Evolutionary conservation across 225 moss, liverwort and hornwort genomes (phyloP).

Genomic region (Lunularia cruciata): DNA sequence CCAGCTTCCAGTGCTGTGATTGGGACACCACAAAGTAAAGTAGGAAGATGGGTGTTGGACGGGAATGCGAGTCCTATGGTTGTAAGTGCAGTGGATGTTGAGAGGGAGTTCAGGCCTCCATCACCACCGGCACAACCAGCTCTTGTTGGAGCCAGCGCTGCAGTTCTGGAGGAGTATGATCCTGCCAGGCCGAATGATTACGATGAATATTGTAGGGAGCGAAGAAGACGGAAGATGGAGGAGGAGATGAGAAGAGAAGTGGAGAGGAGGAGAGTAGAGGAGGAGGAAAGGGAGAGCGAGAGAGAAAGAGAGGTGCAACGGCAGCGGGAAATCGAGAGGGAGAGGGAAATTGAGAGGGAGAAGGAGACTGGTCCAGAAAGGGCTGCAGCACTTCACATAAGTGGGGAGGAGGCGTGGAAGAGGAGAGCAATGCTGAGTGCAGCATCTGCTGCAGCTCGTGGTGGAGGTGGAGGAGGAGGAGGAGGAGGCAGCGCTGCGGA

Average conservation of each 20-base stretch:
- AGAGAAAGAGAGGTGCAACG: slow-evolving; percentile 63
- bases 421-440: slow-evolving; percentile 93
- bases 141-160: slow-evolving; percentile 78
- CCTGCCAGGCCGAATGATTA: slow-evolving; percentile 93
- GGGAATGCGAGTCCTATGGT: slow-evolving; percentile 38
- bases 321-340: slow-evolving; percentile 68
- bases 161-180: slow-evolving; percentile 94
- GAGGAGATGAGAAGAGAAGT: slow-evolving; percentile 95
- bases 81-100: slow-evolving; percentile 28
- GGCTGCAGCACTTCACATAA: slow-evolving; percentile 85
- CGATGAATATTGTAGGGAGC: slow-evolving; percentile 90
- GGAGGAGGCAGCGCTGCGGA: slow-evolving; percentile 34
- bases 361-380: slow-evolving; percentile 61
- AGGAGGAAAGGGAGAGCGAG: slow-evolving; percentile 80
- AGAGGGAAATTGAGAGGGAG: slow-evolving; percentile 44
- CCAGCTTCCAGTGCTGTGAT: slow-evolving; percentile 3
- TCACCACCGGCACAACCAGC: slow-evolving; percentile 63
- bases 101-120: slow-evolving; percentile 35
- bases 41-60: slow-evolving; percentile 57
- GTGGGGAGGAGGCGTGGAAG: slow-evolving; percentile 99
- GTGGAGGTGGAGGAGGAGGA: slow-evolving; percentile 28
- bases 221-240: slow-evolving; percentile 82
- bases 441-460: slow-evolving; percentile 40
- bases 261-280: slow-evolving; percentile 79
- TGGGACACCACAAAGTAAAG: slow-evolving; percentile 18